These are phyloP conservation scores for Coemansia sp. DNA, from an alignment of 192 early-diverging fungal species.

Conservation along the genomic window DNA sequence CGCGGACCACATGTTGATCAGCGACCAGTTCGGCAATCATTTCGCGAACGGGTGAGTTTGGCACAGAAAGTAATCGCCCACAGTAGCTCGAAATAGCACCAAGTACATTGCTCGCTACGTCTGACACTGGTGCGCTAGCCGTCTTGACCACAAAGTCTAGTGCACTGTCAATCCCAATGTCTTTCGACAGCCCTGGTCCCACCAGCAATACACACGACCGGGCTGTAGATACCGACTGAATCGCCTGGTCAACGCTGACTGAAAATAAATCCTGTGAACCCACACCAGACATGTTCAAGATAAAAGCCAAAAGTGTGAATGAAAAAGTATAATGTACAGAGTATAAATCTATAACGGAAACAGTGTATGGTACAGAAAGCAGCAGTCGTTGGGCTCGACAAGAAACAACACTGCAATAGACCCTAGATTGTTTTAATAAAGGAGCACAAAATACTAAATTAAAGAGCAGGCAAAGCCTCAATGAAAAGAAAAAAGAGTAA, in stretches of 20 bases:
- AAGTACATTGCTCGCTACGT: not conserved
- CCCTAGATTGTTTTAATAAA: not conserved
- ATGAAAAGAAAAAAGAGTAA: not conserved
- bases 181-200: conserved; percentile 10
- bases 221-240: conserved; percentile 8
- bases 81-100: conserved; percentile 31
- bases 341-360: conserved; percentile 3
- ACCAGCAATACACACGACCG: conserved; percentile 37
- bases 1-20: conserved; percentile 13
- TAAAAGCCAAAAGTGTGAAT: not conserved
- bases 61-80: conserved; percentile 18
- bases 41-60: conserved; percentile 5
- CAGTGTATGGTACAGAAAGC: conserved; percentile 6
- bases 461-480: conserved; percentile 1
- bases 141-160: not conserved
- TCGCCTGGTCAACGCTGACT: conserved; percentile 1
- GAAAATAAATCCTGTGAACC: not conserved
- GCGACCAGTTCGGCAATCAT: conserved; percentile 16
- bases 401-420: not conserved
- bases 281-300: conserved; percentile 1
- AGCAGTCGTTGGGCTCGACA: not conserved
- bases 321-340: conserved; percentile 17
- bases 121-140: not conserved
- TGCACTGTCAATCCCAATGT: conserved; percentile 6
- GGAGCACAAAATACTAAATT: not conserved